Evolutionary conservation across 176 grass and related monocot species (phyloP).

Genomic region (Aegilops tauschii): DNA sequence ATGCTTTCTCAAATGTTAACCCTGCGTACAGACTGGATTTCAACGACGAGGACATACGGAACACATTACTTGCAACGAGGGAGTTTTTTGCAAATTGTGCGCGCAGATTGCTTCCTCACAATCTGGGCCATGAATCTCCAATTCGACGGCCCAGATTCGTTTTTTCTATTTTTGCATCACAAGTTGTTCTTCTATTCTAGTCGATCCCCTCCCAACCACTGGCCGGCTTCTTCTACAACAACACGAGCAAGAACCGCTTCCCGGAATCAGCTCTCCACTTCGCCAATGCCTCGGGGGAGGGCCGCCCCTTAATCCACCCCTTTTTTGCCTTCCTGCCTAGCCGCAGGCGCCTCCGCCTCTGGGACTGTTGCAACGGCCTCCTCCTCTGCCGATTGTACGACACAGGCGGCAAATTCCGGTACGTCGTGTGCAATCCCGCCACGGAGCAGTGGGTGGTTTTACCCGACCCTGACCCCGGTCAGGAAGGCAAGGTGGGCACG

Average conservation of each 20-base stretch:
- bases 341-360: neutral
- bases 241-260: neutral
- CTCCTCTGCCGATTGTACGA: neutral
- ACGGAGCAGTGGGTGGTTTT: neutral
- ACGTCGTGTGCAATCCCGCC: neutral
- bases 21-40: too few relatives aligned
- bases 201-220: neutral
- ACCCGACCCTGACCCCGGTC: neutral
- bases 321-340: conserved; percentile 14
- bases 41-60: too few relatives aligned
- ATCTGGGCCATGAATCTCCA: too few relatives aligned
- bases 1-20: too few relatives aligned
- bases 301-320: neutral
- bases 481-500: neutral
- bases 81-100: too few relatives aligned
- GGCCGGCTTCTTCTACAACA: conserved; percentile 16
- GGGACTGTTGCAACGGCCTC: neutral
- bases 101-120: too few relatives aligned
- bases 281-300: neutral
- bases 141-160: too few relatives aligned
- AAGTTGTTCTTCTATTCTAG: too few relatives aligned
- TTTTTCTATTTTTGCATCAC: too few relatives aligned
- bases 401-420: neutral
- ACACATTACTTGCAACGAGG: too few relatives aligned
- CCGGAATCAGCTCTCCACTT: neutral